Evolutionary conservation across 208 protist genomes (phyloP).

Genomic region (Leishmania aethiopica): DNA sequence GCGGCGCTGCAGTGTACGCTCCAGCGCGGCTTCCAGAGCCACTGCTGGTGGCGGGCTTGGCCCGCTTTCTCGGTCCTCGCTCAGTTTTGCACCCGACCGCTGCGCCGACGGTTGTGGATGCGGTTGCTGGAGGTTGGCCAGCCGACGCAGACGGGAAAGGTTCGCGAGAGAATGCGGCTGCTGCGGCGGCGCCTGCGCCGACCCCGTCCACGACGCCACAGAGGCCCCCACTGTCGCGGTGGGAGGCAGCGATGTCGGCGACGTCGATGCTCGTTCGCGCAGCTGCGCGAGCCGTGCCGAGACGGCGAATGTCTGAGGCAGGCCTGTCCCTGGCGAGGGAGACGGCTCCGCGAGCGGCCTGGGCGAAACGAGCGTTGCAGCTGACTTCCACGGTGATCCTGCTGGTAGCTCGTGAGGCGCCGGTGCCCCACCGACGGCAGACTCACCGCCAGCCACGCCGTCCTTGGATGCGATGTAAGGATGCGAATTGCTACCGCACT

Average conservation of each 20-base stretch:
- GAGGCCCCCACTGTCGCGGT: neutral
- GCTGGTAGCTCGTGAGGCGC: neutral
- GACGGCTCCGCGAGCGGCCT: neutral
- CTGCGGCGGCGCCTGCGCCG: neutral
- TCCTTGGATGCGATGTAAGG: neutral
- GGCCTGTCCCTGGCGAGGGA: neutral
- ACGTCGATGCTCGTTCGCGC: slow-evolving; percentile 8
- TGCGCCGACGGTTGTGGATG: neutral
- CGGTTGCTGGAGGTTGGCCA: neutral
- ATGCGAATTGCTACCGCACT: neutral
- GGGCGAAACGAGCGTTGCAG: neutral
- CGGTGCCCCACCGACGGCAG: neutral
- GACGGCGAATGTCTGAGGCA: neutral
- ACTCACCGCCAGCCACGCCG: neutral
- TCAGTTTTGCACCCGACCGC: neutral
- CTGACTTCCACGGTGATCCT: neutral
- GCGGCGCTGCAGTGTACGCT: neutral
- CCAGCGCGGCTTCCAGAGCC: neutral
- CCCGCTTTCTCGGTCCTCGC: no score
- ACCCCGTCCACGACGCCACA: neutral
- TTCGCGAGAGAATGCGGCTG: neutral
- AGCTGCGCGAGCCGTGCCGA: slow-evolving; percentile 8
- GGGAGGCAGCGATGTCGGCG: neutral
- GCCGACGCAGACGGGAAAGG: neutral
- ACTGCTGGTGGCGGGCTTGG: neutral